Percentiles rank a stretch among this genome's conserved stretches.
Evolutionary conservation across 225 moss, liverwort and hornwort genomes (phyloP).

Genomic region (Physcomitrellopsis africana): DNA sequence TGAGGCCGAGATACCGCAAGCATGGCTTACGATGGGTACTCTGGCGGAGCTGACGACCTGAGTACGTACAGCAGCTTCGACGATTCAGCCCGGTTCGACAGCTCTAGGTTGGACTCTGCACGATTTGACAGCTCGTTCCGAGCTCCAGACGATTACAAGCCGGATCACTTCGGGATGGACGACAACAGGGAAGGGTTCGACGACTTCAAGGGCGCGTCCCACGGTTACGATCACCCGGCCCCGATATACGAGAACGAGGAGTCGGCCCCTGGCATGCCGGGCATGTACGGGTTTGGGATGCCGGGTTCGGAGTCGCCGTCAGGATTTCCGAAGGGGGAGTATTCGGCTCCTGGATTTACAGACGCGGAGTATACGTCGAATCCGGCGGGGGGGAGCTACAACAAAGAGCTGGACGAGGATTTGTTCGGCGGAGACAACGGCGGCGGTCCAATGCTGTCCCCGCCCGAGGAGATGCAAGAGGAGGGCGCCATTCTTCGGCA

Average conservation of each 20-base stretch:
- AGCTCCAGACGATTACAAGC: slow-evolving; percentile 69
- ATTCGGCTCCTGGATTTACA: slow-evolving; percentile 48
- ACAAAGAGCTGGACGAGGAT: slow-evolving; percentile 65
- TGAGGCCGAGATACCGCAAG: slow-evolving; percentile 26
- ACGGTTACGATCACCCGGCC: slow-evolving; percentile 75
- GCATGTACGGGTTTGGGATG: slow-evolving; percentile 42
- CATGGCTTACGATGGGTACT: slow-evolving; percentile 81
- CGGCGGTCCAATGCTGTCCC: slow-evolving; percentile 72
- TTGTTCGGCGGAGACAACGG: slow-evolving; percentile 73
- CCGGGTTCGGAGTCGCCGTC: slow-evolving; percentile 71
- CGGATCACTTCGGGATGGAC: slow-evolving; percentile 69
- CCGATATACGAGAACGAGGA: slow-evolving; percentile 68
- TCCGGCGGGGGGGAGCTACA: slow-evolving; percentile 56
- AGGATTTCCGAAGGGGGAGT: slow-evolving; percentile 64
- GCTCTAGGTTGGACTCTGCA: slow-evolving; percentile 77
- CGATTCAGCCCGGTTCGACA: slow-evolving; percentile 82
- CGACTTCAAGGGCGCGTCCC: slow-evolving; percentile 70
- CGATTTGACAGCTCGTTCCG: slow-evolving; percentile 91
- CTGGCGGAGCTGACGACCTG: slow-evolving; percentile 74
- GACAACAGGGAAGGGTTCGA: slow-evolving; percentile 69
- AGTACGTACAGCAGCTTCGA: slow-evolving; percentile 78
- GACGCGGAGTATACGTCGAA: slow-evolving; percentile 49
- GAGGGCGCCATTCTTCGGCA: slow-evolving; percentile 83
- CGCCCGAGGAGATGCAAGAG: slow-evolving; percentile 88
- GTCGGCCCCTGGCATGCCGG: slow-evolving; percentile 51